Percentiles rank a stretch among this genome's conserved stretches.
Evolutionary conservation across 495 filamentous ascomycete species (phyloP).

Genomic region (Xylaria nigripes): DNA sequence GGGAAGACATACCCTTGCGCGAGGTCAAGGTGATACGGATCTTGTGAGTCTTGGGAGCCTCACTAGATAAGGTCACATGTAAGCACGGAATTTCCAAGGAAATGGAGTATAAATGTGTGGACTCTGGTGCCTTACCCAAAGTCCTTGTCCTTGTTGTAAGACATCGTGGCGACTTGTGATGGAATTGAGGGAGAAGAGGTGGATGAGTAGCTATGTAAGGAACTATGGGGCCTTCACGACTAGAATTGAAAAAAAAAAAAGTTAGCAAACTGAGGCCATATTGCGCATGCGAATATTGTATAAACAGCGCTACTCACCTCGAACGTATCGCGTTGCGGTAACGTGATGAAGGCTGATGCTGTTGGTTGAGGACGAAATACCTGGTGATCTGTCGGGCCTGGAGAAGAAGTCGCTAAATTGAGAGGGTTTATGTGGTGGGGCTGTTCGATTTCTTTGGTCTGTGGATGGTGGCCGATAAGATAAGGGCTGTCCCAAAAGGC

Average conservation of each 20-base stretch:
- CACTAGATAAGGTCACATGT: slow-evolving; percentile 13
- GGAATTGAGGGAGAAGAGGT: slow-evolving; percentile 16
- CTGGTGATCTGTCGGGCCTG: not conserved
- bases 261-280: slow-evolving; percentile 80
- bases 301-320: slow-evolving; percentile 1
- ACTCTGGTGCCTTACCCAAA: slow-evolving; percentile 39
- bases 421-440: slow-evolving; percentile 3
- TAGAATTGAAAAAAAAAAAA: slow-evolving; percentile 42
- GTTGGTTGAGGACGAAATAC: not conserved
- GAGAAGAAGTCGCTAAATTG: slow-evolving; percentile 1
- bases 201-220: slow-evolving; percentile 3
- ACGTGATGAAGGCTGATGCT: slow-evolving; percentile 12
- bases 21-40: slow-evolving; percentile 18
- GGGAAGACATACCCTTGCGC: slow-evolving; percentile 2
- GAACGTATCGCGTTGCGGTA: slow-evolving; percentile 24
- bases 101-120: not conserved
- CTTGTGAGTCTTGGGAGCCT: slow-evolving; percentile 28
- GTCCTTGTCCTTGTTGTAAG: slow-evolving; percentile 94
- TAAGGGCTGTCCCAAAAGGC: slow-evolving; percentile 1
- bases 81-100: not conserved
- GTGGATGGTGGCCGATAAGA: slow-evolving; percentile 11
- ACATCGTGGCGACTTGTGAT: slow-evolving; percentile 56
- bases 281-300: slow-evolving; percentile 24
- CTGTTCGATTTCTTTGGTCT: slow-evolving; percentile 11
- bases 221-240: slow-evolving; percentile 49